Conservation (phyloP, 805 yeast species). For the Pichia membranifaciens region DNA sequence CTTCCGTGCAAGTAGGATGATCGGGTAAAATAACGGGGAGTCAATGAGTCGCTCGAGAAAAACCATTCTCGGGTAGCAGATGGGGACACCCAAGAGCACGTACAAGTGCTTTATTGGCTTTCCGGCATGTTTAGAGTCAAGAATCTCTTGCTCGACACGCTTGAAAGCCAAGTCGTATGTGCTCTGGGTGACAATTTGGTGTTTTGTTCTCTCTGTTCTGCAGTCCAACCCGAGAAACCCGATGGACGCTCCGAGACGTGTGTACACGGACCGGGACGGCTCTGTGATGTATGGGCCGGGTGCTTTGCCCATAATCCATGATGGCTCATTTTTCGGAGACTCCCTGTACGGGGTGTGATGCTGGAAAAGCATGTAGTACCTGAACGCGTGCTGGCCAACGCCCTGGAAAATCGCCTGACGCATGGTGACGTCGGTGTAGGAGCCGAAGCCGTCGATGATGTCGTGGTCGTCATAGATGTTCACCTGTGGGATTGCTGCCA, state of each 20-base stretch:
- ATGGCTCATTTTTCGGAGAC: slow-evolving; percentile 35
- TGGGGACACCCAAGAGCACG: slow-evolving; percentile 89
- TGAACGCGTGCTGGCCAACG: slow-evolving; percentile 75
- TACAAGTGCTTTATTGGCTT: slow-evolving; percentile 67
- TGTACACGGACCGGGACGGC: slow-evolving; percentile 59
- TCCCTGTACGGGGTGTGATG: slow-evolving; percentile 61
- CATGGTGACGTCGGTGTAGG: slow-evolving; percentile 77
- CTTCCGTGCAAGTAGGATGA: slow-evolving; percentile 53
- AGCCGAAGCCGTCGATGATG: slow-evolving; percentile 93
- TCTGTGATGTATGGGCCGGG: slow-evolving; percentile 68
- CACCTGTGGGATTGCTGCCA: slow-evolving; percentile 78
- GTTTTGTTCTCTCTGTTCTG: slow-evolving; percentile 77
- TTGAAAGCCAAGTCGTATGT: slow-evolving; percentile 60
- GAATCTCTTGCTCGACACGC: slow-evolving; percentile 53
- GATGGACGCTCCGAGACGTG: slow-evolving; percentile 68
- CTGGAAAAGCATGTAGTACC: slow-evolving; percentile 86
- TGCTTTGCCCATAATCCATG: slow-evolving; percentile 57
- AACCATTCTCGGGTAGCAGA: slow-evolving; percentile 88
- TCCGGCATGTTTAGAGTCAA: slow-evolving; percentile 28
- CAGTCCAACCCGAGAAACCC: slow-evolving; percentile 83
- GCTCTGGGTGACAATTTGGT: slow-evolving; percentile 45
- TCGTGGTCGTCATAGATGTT: slow-evolving; percentile 95
- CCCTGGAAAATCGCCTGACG: slow-evolving; percentile 56
- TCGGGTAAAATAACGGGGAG: slow-evolving; percentile 55
- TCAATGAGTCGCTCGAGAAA: slow-evolving; percentile 78